Evolutionary conservation across 2,329 filamentous ascomycete genomes (phyloP).

Genomic region (Helotiales sp.): DNA sequence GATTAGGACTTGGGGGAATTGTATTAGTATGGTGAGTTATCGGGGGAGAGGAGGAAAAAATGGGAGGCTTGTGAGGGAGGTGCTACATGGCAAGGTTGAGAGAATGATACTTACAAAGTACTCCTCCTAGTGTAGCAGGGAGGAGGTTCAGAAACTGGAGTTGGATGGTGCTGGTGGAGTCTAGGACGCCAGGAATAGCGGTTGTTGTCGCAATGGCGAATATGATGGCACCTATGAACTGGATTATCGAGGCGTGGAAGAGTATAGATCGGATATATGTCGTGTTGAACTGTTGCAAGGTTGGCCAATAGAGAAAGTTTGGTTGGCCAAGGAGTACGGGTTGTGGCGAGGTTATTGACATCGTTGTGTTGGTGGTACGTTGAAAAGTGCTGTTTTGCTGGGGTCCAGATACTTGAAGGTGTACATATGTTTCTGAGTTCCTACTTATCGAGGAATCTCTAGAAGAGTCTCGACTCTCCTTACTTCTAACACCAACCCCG

Average conservation of each 20-base stretch:
- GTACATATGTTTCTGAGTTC: background rate
- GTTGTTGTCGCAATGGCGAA: constrained; percentile 22
- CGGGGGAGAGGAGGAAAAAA: too few relatives aligned
- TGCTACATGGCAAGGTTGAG: too few relatives aligned
- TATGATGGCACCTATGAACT: constrained; percentile 23
- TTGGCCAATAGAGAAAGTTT: constrained; percentile 21
- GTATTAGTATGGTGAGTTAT: too few relatives aligned
- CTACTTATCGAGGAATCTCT: background rate
- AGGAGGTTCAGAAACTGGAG: constrained; percentile 20
- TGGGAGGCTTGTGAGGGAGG: too few relatives aligned
- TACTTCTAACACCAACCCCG: constrained; percentile 1
- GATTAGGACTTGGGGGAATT: too few relatives aligned
- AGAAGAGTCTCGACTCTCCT: background rate
- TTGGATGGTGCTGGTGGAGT: constrained; percentile 10
- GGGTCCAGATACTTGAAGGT: background rate
- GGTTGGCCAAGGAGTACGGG: constrained; percentile 16
- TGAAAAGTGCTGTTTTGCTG: background rate
- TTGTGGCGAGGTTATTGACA: background rate
- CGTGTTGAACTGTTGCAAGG: constrained; percentile 10
- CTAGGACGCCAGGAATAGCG: constrained; percentile 20
- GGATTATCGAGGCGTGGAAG: constrained; percentile 17
- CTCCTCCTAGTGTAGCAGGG: constrained; percentile 23
- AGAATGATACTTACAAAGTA: constrained; percentile 23
- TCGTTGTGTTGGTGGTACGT: background rate
- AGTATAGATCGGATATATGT: constrained; percentile 13